Conservation (phyloP, 192 early-diverging fungal species). For the Coemansia sp. region DNA sequence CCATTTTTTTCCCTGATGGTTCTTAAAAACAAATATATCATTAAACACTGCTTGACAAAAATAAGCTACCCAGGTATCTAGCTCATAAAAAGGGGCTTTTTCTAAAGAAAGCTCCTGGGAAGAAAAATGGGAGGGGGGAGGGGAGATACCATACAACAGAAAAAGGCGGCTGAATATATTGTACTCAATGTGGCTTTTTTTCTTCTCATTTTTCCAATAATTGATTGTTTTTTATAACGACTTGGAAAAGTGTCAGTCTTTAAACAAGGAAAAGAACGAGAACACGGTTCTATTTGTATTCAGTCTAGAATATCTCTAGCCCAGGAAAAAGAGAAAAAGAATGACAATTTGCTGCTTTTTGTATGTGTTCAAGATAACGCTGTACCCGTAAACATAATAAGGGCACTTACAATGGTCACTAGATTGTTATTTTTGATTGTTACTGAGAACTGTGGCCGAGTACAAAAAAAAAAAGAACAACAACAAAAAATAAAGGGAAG, state of each 20-base stretch:
- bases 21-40: not conserved
- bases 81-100: not conserved
- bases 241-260: not conserved
- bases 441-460: conserved; percentile 6
- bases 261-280: not conserved
- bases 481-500: not conserved
- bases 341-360: not conserved
- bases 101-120: not conserved
- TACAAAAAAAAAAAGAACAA: not conserved
- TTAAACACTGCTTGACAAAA: not conserved
- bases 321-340: not conserved
- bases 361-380: not conserved
- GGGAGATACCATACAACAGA: not conserved
- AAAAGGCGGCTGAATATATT: not conserved
- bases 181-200: conserved; percentile 4
- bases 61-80: not conserved
- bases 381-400: not conserved
- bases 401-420: not conserved
- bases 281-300: not conserved
- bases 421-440: not conserved
- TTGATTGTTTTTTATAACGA: not conserved
- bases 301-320: conserved; percentile 2
- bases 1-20: not conserved
- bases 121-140: not conserved
- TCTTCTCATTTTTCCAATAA: not conserved